A percentile compares a stretch with the other conserved stretches of the same genome.
Conservation (phyloP, 2,329 filamentous ascomycete species). For the Fusarium pseudocircinatum region DNA sequence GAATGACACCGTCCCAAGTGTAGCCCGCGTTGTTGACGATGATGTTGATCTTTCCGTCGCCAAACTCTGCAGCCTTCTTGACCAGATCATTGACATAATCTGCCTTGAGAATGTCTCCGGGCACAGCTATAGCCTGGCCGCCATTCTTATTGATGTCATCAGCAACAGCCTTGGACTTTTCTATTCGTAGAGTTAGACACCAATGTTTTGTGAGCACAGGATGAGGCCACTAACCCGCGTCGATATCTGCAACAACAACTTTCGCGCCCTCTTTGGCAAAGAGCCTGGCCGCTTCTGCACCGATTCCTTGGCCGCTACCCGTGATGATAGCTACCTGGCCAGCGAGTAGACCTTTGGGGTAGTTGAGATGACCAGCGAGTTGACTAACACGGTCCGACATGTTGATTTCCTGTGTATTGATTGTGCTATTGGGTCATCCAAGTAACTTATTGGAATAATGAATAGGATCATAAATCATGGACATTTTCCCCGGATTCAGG, state of each 20-base stretch:
- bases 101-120: conserved; percentile 79
- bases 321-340: conserved; percentile 90
- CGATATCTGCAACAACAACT: conserved; percentile 86
- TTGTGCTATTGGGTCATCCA: neutral
- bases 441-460: neutral
- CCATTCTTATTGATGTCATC: conserved; percentile 73
- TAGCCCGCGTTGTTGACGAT: conserved; percentile 93
- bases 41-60: conserved; percentile 87
- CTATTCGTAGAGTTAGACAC: conserved; percentile 49
- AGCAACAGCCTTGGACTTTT: conserved; percentile 75
- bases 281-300: conserved; percentile 81
- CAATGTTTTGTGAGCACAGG: accelerated
- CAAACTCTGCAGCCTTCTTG: conserved; percentile 79
- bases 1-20: conserved; percentile 92
- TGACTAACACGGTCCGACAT: conserved; percentile 70
- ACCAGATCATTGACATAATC: conserved; percentile 78
- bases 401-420: conserved; percentile 46
- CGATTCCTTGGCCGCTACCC: conserved; percentile 86
- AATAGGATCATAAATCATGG: neutral
- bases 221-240: conserved; percentile 63
- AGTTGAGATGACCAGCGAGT: conserved; percentile 82
- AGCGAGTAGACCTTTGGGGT: conserved; percentile 79
- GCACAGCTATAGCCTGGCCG: conserved; percentile 75
- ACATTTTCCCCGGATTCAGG: conserved; percentile 8
- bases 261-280: conserved; percentile 91